Conservation (phyloP, 768 basidiomycete species). For the Amanita thiersii region DNA sequence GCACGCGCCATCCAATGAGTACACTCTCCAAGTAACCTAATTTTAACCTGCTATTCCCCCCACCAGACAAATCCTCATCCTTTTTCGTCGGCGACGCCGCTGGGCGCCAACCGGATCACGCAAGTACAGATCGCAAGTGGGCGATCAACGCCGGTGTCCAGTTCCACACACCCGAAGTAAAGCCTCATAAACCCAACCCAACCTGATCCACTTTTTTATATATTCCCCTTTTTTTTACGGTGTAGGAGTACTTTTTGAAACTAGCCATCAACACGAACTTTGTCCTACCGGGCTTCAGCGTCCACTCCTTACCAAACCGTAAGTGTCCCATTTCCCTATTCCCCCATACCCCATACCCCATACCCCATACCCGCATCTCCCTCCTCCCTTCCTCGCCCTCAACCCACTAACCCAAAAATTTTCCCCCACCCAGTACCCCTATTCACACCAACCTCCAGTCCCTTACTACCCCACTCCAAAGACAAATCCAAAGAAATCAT, state of each 20-base stretch:
- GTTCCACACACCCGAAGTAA: conserved; percentile 83
- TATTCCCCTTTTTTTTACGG: background rate
- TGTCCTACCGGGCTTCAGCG: conserved; percentile 61
- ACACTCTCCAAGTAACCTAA: background rate
- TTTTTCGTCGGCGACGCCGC: conserved; percentile 91
- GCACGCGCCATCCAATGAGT: conserved; percentile 26
- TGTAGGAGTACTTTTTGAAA: conserved; percentile 74
- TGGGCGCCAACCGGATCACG: conserved; percentile 69
- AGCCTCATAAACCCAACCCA: background rate
- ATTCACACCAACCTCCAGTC: conserved; percentile 40
- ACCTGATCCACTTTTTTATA: too few relatives aligned
- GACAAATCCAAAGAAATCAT: conserved; percentile 35
- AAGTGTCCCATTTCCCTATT: conserved; percentile 10
- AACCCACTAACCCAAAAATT: background rate
- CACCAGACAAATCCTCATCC: conserved; percentile 58
- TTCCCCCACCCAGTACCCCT: conserved; percentile 32
- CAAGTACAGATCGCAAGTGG: conserved; percentile 80
- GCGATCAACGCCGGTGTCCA: conserved; percentile 66
- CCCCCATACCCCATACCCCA: background rate
- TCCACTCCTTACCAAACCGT: conserved; percentile 37
- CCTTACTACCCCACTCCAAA: conserved; percentile 32
- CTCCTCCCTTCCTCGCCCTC: conserved; percentile 2
- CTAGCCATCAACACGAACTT: conserved; percentile 32
- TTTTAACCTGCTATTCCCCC: background rate
- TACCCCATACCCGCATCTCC: background rate